Conservation (phyloP, 73 alveolate genomes). For the Blepharisma japonicum region DNA sequence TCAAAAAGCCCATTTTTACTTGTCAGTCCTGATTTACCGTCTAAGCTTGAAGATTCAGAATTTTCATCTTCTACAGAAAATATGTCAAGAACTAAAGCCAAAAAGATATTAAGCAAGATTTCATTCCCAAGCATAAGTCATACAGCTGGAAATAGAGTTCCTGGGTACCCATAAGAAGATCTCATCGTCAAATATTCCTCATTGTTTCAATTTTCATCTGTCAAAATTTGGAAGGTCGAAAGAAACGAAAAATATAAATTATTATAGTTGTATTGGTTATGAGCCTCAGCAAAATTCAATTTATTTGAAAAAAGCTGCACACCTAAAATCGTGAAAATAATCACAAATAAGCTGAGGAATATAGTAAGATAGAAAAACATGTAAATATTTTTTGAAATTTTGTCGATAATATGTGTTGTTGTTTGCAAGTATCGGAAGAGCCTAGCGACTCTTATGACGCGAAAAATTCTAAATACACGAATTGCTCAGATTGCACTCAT, state of each 20-base stretch:
- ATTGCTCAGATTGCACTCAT: conserved; percentile 78
- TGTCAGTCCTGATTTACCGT: too few relatives aligned
- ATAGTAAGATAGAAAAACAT: conserved; percentile 54
- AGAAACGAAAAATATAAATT: conserved; percentile 54
- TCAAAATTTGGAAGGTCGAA: conserved; percentile 43
- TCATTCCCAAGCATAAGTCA: too few relatives aligned
- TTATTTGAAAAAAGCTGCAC: conserved; percentile 73
- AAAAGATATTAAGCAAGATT: too few relatives aligned
- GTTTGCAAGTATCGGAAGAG: conserved; percentile 86
- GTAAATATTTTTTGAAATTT: conserved; percentile 50
- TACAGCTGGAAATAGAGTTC: too few relatives aligned
- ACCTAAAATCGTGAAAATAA: conserved; percentile 90
- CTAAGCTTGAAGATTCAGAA: too few relatives aligned
- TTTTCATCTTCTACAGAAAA: too few relatives aligned
- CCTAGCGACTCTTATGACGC: conserved; percentile 86
- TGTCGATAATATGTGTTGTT: conserved; percentile 68
- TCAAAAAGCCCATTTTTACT: too few relatives aligned
- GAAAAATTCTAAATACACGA: conserved; percentile 90
- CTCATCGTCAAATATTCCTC: conserved; percentile 27
- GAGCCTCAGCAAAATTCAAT: conserved; percentile 36
- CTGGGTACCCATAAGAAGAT: too few relatives aligned
- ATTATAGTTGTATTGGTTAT: conserved; percentile 54
- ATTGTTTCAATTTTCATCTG: conserved; percentile 67
- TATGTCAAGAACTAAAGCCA: too few relatives aligned
- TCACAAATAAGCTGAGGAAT: conserved; percentile 81